Percentiles rank a stretch among this genome's conserved stretches.
phyloP scores from a whole-genome alignment of 495 filamentous ascomycete genomes.

The Hyaloscypha finlandica region DNA sequence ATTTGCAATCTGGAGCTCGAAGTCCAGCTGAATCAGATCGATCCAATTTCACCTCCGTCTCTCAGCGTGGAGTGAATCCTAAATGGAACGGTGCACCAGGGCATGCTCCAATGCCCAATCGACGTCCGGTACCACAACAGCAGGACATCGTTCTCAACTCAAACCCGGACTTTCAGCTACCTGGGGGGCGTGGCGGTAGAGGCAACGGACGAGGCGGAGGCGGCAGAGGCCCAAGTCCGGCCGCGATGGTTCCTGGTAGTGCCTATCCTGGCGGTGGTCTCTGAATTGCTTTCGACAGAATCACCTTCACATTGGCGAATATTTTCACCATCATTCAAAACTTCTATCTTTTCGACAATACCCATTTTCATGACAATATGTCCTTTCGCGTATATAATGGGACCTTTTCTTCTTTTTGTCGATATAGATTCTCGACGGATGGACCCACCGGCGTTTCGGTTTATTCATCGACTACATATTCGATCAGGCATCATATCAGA shows the following conservation, averaged over 20 bases:
- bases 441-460: background rate
- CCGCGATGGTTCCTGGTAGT: constrained; percentile 31
- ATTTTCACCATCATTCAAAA: constrained; percentile 24
- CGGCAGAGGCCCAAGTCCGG: constrained; percentile 28
- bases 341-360: constrained; percentile 11
- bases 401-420: constrained; percentile 10
- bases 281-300: constrained; percentile 2
- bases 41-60: constrained; percentile 82
- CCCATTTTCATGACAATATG: constrained; percentile 9
- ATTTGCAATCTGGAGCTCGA: constrained; percentile 64
- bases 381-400: constrained; percentile 21
- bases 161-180: constrained; percentile 76
- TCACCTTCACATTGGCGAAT: constrained; percentile 8
- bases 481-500: background rate
- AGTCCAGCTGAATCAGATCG: constrained; percentile 76
- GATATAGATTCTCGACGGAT: constrained; percentile 23
- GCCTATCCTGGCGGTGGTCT: constrained; percentile 28
- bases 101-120: constrained; percentile 38
- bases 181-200: constrained; percentile 33
- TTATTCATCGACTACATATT: background rate
- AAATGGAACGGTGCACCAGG: constrained; percentile 62
- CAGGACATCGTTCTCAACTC: constrained; percentile 63
- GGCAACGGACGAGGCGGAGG: constrained; percentile 16
- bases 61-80: constrained; percentile 83
- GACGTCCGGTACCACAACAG: constrained; percentile 33